Base-by-base conservation (phyloP, 2,329 filamentous ascomycete genomes). In the Cryphonectria radicalis region DNA sequence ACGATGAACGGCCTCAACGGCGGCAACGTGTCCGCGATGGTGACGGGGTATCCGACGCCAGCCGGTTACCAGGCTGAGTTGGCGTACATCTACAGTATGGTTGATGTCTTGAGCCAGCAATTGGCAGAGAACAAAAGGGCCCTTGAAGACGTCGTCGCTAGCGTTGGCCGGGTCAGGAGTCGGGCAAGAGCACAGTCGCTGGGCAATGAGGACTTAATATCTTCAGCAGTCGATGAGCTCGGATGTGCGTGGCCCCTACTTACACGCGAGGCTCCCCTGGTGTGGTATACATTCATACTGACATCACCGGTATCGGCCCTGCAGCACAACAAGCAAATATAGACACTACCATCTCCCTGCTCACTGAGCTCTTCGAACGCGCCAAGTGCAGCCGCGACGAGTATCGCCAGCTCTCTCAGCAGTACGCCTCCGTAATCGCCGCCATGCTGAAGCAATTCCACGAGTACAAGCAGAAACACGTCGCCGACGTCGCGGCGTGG, bases 41-140 rank as follows among this genome's bases (percentile, higher is more conserved):
- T 86, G 70, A 64, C 67, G 19, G 83, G 84, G 64, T 83, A 86
- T 62, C 89, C 89, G 19, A 90, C 88, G 22, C 89, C 89, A n/a
- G 90, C 89, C 25, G 89, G 89, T 64, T 89, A 92, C 78, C 89
- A 91, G 79, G 87, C 89, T 67, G 90, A 92, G 79, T 85, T 92
- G 72, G 90, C 90, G 77, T 89, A 90, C 80, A 90, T 92, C 77
- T 91, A 91, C 77, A 84, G 84, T 74, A 89, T 91, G 87, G 89
- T 92, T 14, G 90, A 92, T 76, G 88, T 90, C 77, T 83, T 91
- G 64, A 90, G 89, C 76, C 85, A 87, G 46, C 88, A 90, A 77
- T 83, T 91, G 42, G 86, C 88, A 17, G 88, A 90, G 67, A 90
- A 90, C 77, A 84, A 88, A 74, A 84, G 85, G 59, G 86, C 87